Evolutionary conservation across 805 yeast species (phyloP), one percentile per base, ranked within the genome.

Genomic region (Kodamaea kaohsiungensis): DNA sequence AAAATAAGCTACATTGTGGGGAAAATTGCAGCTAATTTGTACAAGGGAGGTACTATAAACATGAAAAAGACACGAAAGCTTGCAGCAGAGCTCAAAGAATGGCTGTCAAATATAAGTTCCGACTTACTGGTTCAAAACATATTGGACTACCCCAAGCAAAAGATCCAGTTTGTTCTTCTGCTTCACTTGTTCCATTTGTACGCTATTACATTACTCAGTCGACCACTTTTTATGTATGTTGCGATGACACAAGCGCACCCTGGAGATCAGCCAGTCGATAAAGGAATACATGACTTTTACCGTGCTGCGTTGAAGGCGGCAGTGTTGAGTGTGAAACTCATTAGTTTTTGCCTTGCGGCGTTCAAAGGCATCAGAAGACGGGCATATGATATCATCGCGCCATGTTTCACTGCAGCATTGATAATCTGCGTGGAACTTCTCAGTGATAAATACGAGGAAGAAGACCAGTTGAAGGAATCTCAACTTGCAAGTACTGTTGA

Each of bases 231-330:
- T 42, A 46, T 49, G 51, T 42, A 33, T 13, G 51, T 40, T 10
- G 39, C 48, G 15, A 12, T 42, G 10, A 10, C 37, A 37, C n/a
- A 47, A 47, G 15, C 39, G 16, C 16, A 46, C 39, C 10, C 35
- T 5, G 35, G 35, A 9, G 35, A 30, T 2, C 39, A 40, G 13
- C 49, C 42, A 51, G 45, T 53, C 50, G 35, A 42, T 38, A 46
- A 13, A 13, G 46, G 56, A 30, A 22, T 53, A 12, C 43, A 48
- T 33, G 56, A 58, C 25, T 57, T 60, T 43, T 54, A 52, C 39
- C 55, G 56, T 35, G 59, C 61, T 1, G 63, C 63, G 7, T 51
- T 59, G 17, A 58, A 56, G 25, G 52, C 64, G 1, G 59, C 63
- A 1, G 47, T 59, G 2, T 50, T 62, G 33, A 57, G 60, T 9